These are phyloP conservation scores for Emydomyces testavorans DNA, from an alignment of 2,329 filamentous ascomycete species.

Conservation along the genomic window DNA sequence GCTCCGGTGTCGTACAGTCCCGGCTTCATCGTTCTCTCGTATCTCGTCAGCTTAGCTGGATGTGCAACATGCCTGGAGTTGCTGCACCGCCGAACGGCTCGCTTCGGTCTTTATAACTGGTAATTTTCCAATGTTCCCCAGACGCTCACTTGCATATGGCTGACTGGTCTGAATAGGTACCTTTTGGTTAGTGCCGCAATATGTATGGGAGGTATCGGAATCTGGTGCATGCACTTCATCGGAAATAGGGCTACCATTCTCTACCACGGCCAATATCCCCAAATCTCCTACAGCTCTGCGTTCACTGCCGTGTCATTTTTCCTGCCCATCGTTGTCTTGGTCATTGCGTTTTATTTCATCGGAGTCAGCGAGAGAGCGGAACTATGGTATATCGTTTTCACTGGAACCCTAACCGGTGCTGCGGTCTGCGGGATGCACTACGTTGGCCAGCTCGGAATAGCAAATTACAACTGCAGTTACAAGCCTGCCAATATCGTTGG, in stretches of 20 bases:
- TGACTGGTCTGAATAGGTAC: conserved; percentile 26
- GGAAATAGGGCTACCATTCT: conserved; percentile 70
- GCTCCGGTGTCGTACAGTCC: conserved; percentile 34
- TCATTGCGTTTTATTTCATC: conserved; percentile 59
- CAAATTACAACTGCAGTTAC: conserved; percentile 61
- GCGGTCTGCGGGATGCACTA: conserved; percentile 82
- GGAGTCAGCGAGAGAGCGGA: conserved; percentile 49
- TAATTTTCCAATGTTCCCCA: conserved; percentile 29
- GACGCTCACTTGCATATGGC: conserved; percentile 2
- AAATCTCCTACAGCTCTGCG: conserved; percentile 60
- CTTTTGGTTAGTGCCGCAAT: conserved; percentile 54
- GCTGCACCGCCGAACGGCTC: conserved; percentile 62
- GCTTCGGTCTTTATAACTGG: conserved; percentile 58
- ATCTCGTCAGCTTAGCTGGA: conserved; percentile 60
- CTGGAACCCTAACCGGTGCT: conserved; percentile 59
- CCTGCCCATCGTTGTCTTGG: conserved; percentile 62
- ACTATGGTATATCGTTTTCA: conserved; percentile 48
- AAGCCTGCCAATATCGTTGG: conserved; percentile 50
- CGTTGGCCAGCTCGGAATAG: conserved; percentile 69
- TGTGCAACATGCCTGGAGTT: conserved; percentile 70
- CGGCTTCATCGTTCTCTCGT: conserved; percentile 57
- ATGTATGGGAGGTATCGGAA: conserved; percentile 61
- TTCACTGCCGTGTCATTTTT: conserved; percentile 71
- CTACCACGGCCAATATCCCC: conserved; percentile 50
- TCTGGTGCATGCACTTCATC: conserved; percentile 75